A percentile compares a stretch with the other conserved stretches of the same genome.
Evolutionary conservation across 306 rosid species (phyloP).

Genomic region (Cotoneaster glaucophyllus): DNA sequence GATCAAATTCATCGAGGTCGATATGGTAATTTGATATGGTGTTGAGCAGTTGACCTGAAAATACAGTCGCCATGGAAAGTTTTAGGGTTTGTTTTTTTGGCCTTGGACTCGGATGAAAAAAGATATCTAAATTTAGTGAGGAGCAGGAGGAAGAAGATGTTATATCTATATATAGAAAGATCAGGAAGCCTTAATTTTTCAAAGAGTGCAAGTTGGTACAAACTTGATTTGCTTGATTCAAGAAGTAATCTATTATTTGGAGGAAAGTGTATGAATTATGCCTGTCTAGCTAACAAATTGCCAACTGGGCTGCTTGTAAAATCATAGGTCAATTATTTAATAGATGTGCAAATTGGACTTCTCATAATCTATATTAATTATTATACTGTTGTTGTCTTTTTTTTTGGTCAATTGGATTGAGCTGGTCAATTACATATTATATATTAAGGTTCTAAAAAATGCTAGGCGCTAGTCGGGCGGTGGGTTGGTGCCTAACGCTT

Average conservation of each 20-base stretch:
- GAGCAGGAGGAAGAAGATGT: background rate
- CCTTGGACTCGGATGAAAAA: background rate
- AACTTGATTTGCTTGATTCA: too few species aligned
- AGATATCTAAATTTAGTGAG: background rate
- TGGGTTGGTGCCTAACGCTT: too few species aligned
- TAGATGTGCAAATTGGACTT: background rate
- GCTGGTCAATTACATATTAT: too few species aligned
- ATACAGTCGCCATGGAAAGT: background rate
- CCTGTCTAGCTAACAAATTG: background rate
- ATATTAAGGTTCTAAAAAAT: too few species aligned
- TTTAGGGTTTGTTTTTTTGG: background rate
- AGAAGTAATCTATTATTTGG: background rate
- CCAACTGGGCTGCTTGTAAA: background rate
- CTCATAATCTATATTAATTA: too few species aligned
- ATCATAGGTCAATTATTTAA: too few species aligned
- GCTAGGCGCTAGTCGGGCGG: too few species aligned
- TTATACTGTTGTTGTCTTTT: background rate
- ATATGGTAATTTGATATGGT: background rate
- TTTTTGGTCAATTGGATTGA: background rate
- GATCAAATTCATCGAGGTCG: constrained; percentile 26
- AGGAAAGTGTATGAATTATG: background rate
- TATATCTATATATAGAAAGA: too few species aligned
- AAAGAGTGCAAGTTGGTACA: too few species aligned
- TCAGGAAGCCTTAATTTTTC: too few species aligned
- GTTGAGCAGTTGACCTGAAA: background rate